Evolutionary conservation across 2,329 filamentous ascomycete genomes (phyloP).

Genomic region (Aureobasidium subglaciale): DNA sequence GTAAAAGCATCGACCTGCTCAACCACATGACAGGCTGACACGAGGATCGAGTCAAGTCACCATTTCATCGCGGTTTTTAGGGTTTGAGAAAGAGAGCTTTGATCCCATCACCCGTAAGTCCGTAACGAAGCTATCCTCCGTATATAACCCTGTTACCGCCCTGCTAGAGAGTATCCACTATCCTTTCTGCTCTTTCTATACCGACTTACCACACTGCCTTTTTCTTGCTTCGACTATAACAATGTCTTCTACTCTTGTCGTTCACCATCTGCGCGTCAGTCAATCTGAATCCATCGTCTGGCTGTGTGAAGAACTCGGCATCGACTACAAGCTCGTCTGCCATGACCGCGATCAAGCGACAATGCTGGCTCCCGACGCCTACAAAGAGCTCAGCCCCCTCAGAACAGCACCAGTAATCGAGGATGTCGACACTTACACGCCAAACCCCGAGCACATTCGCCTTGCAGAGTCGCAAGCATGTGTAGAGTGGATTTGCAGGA

Average conservation of each 20-base stretch:
- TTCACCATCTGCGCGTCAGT: conserved; percentile 49
- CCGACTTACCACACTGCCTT: neutral
- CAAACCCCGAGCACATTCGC: conserved; percentile 26
- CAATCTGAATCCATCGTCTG: conserved; percentile 51
- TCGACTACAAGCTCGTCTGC: conserved; percentile 36
- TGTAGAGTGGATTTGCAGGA: conserved; percentile 47
- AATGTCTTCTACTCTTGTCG: conserved; percentile 25
- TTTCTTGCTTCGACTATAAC: neutral
- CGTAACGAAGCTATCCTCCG: neutral
- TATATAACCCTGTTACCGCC: conserved; percentile 6
- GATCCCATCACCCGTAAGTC: conserved; percentile 6
- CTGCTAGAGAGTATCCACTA: neutral
- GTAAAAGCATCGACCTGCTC: neutral
- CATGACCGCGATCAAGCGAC: conserved; percentile 21
- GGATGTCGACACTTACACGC: conserved; percentile 27
- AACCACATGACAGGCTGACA: conserved; percentile 12
- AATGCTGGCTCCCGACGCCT: conserved; percentile 31
- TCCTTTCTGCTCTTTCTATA: neutral
- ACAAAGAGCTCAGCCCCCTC: conserved; percentile 39
- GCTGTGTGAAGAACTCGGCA: conserved; percentile 49
- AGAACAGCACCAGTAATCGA: conserved; percentile 47
- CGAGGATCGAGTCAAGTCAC: conserved; percentile 13
- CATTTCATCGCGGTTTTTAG: neutral
- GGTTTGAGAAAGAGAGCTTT: neutral
- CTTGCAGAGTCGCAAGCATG: conserved; percentile 46